Conservation (phyloP, 2,329 filamentous ascomycete species). For the Cercospora nicotianae region DNA sequence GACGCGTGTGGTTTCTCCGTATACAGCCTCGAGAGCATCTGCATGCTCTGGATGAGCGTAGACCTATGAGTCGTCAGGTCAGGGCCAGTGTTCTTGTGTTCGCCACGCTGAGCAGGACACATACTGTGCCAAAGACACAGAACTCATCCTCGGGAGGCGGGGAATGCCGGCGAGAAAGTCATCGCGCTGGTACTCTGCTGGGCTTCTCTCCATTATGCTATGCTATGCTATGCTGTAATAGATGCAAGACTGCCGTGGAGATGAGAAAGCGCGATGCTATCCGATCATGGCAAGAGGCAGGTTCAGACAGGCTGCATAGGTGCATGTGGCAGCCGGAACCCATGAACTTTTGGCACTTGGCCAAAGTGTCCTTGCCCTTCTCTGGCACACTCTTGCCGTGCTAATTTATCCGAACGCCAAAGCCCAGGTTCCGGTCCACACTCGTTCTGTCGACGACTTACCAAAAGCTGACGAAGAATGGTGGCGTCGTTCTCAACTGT, state of each 20-base stretch:
- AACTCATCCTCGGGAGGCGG: slow-evolving; percentile 18
- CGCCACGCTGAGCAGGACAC: not conserved
- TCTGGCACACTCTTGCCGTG: not conserved
- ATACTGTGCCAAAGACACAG: slow-evolving; percentile 18
- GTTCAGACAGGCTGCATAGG: not conserved
- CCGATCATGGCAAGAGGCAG: not conserved
- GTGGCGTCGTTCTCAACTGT: not conserved
- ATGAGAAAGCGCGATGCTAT: not conserved
- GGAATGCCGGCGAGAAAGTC: slow-evolving; percentile 17
- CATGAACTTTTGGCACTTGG: slow-evolving; percentile 6
- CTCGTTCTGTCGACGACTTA: not conserved
- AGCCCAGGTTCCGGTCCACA: not conserved
- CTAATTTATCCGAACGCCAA: not conserved
- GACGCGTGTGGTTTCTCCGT: slow-evolving; percentile 35
- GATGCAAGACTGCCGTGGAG: not conserved
- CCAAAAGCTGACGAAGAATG: not conserved
- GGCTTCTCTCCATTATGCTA: slow-evolving; percentile 11
- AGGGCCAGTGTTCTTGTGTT: not conserved
- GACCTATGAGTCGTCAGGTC: slow-evolving; percentile 18
- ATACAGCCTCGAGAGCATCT: slow-evolving; percentile 38
- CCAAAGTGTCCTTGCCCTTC: slow-evolving; percentile 3
- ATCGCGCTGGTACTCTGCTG: slow-evolving; percentile 16
- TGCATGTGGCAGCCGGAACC: not conserved
- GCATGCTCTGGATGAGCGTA: slow-evolving; percentile 38
- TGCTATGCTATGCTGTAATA: not conserved